Conservation (phyloP, 2,329 filamentous ascomycete species). For the Arthrobotrys iridis region DNA sequence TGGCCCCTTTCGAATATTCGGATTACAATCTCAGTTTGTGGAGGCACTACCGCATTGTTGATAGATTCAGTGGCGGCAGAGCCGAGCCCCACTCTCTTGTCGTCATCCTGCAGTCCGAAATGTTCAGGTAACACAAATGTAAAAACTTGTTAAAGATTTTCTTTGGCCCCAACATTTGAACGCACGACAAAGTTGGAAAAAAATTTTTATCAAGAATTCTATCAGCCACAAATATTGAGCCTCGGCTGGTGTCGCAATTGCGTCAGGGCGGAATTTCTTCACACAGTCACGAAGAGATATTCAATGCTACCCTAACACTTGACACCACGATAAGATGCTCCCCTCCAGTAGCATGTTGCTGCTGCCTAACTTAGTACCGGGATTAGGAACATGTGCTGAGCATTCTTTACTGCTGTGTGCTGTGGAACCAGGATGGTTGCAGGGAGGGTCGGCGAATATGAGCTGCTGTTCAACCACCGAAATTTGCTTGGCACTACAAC, state of each 20-base stretch:
- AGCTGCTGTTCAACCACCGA: conserved; percentile 30
- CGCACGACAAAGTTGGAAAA: neutral
- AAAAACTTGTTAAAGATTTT: neutral
- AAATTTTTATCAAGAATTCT: neutral
- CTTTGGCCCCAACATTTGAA: neutral
- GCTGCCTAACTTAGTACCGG: conserved; percentile 53
- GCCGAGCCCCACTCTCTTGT: conserved; percentile 39
- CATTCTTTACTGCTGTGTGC: conserved; percentile 46
- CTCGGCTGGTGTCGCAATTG: conserved; percentile 52
- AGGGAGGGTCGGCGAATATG: conserved; percentile 53
- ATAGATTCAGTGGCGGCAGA: conserved; percentile 25
- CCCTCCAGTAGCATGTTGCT: conserved; percentile 46
- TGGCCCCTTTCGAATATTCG: neutral
- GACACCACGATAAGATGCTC: conserved; percentile 50
- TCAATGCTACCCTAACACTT: conserved; percentile 53
- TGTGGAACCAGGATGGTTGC: conserved; percentile 52
- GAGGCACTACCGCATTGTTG: conserved; percentile 49
- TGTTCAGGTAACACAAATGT: conserved; percentile 39
- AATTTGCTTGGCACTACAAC: conserved; percentile 39
- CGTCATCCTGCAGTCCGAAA: conserved; percentile 47
- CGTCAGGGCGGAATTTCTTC: conserved; percentile 41
- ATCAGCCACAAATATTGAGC: conserved; percentile 42
- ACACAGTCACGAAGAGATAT: conserved; percentile 38
- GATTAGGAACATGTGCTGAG: conserved; percentile 55
- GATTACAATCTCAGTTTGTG: conserved; percentile 23